Evolutionary conservation across 225 moss, liverwort and hornwort genomes (phyloP).

Genomic region (Takakia lepidozioides): DNA sequence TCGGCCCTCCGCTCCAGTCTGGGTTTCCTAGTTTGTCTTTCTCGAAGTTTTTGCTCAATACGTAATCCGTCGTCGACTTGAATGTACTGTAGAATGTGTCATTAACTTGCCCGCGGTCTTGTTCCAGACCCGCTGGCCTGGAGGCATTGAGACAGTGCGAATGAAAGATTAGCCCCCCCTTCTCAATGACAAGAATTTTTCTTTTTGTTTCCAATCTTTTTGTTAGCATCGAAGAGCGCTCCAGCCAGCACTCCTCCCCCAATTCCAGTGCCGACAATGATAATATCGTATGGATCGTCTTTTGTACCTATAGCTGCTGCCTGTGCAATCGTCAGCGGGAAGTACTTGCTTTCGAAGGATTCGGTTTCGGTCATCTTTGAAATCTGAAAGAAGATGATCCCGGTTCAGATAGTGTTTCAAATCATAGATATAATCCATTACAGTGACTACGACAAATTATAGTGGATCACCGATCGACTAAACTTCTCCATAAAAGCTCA

Average conservation of each 20-base stretch:
- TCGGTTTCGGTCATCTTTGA: no score
- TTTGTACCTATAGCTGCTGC: background rate
- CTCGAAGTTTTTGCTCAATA: background rate
- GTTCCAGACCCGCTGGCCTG: background rate
- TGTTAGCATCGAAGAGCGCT: slow-evolving; percentile 6
- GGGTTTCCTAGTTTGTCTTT: no score
- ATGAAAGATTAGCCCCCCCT: slow-evolving; percentile 2
- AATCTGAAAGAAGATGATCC: no score
- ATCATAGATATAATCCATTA: no score
- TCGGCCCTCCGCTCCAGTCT: background rate
- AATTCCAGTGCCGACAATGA: slow-evolving; percentile 1
- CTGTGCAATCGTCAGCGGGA: background rate
- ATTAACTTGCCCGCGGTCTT: background rate
- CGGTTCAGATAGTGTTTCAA: no score
- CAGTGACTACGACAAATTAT: no score
- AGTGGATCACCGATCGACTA: no score
- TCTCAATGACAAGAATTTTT: slow-evolving; percentile 3
- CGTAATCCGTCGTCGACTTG: background rate
- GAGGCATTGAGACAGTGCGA: slow-evolving; percentile 7
- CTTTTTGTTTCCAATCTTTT: background rate
- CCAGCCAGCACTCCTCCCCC: slow-evolving; percentile 7
- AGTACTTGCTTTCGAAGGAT: slow-evolving; percentile 2
- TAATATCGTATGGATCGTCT: slow-evolving; percentile 1
- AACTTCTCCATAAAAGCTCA: no score
- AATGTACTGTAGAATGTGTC: slow-evolving; percentile 1